Base-by-base conservation (phyloP, 495 filamentous ascomycete species). In the Aspergillus cristatus region DNA sequence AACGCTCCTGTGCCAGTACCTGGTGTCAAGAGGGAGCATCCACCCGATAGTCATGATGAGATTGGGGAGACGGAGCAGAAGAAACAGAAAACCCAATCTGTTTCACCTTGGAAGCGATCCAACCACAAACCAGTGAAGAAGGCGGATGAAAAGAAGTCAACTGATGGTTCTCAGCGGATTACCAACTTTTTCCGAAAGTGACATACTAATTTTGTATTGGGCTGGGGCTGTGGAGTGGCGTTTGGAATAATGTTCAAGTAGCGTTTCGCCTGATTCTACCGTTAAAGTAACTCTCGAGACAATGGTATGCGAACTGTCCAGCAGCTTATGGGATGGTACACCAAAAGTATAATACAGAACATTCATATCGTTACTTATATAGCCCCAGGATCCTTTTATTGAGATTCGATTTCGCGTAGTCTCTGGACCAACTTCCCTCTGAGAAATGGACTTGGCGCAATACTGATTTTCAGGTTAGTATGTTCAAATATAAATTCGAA, bases 101-200 rank as follows among this genome's bases (percentile, higher is more conserved):
- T 28, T 31, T 24, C 35, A 42, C 24, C 42, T 34, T 18, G 39
- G 43, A 44, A 50, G 32, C 20, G 16, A 22, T 35, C 32, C 24
- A 65, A 70, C 14, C 59, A 65, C 43, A 65, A 65, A 8, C 58
- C 69, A 7, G 58, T 60, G 35, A 80, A 75, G 48, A 55, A 55
- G 32, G 14, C 57, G 5, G 63, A 42, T 31, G 62, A 48, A 28
- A 62, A 64, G 39, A 68, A 83, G 46, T 35, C 55, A n/a, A 55
- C 58, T 2, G 70, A 71, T 34, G 79, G 82, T 7, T 84, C 74
- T 35, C 80, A 82, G 57, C 82, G 78, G 60, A 94, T 94, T 40
- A 94, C 87, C 0, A 86, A 71, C 37, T 94, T 93, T 54, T 91
- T 93, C 61, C 74, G 65, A 12, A 85, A 80, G 46, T 72, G 52